These are phyloP conservation scores for Blastobotrys americana DNA, from an alignment of 805 yeast species.

Conservation along the genomic window DNA sequence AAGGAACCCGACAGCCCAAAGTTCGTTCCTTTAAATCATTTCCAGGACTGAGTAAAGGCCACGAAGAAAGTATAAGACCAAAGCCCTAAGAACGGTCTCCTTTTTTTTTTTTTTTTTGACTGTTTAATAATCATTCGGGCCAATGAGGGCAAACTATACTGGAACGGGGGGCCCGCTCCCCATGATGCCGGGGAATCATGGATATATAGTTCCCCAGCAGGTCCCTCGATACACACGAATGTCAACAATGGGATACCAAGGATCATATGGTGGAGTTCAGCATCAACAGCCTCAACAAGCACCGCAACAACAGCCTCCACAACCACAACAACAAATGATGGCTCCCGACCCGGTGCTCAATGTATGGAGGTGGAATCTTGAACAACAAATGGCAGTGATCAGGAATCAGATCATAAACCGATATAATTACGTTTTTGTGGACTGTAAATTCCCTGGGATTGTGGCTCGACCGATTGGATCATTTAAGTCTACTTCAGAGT, in stretches of 20 bases:
- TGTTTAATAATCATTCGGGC: too few species aligned
- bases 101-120: too few species aligned
- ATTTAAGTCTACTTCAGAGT: conserved; percentile 81
- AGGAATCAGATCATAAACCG: conserved; percentile 30
- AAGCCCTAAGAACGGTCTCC: too few species aligned
- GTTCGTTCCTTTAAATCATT: too few species aligned
- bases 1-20: too few species aligned
- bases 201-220: conserved; percentile 6
- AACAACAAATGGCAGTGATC: conserved; percentile 34
- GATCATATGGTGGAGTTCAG: conserved; percentile 7
- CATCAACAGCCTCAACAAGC: conserved; percentile 15
- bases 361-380: conserved; percentile 38
- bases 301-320: conserved; percentile 14
- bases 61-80: too few species aligned
- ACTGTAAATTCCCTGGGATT: conserved; percentile 93
- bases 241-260: conserved; percentile 1
- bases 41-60: too few species aligned
- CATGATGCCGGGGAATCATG: conserved; percentile 3
- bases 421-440: conserved; percentile 43
- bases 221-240: neutral
- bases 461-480: conserved; percentile 94
- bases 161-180: conserved; percentile 4
- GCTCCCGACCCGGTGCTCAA: conserved; percentile 24
- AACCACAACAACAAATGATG: conserved; percentile 13
- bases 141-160: conserved; percentile 1